A percentile compares a stretch with the other conserved stretches of the same genome.
These are phyloP conservation scores for Phoma sp. DNA, from an alignment of 2,329 filamentous ascomycete species.

Conservation along the genomic window DNA sequence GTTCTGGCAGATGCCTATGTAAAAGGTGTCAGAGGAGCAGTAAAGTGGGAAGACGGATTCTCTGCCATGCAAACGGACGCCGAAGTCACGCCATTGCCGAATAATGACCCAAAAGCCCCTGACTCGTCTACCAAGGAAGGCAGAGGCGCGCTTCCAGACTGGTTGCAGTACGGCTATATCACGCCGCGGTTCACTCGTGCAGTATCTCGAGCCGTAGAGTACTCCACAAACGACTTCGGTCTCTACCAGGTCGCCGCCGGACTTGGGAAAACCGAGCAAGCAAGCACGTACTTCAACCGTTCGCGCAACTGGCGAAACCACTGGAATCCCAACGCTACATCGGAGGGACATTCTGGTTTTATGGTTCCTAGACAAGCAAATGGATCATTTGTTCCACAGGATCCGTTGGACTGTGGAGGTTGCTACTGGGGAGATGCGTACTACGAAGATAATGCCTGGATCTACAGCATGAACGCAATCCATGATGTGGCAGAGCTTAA, in stretches of 20 bases:
- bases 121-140: conserved; percentile 72
- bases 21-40: conserved; percentile 67
- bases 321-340: conserved; percentile 66
- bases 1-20: conserved; percentile 75
- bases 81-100: conserved; percentile 66
- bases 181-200: conserved; percentile 67
- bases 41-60: conserved; percentile 64
- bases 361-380: conserved; percentile 65
- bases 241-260: conserved; percentile 70
- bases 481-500: conserved; percentile 68
- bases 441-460: conserved; percentile 68
- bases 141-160: conserved; percentile 72
- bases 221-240: conserved; percentile 72
- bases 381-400: conserved; percentile 57
- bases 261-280: conserved; percentile 59
- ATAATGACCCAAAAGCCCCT: conserved; percentile 60
- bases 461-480: conserved; percentile 72
- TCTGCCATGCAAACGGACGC: conserved; percentile 71
- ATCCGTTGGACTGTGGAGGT: conserved; percentile 63
- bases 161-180: conserved; percentile 69
- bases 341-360: conserved; percentile 69
- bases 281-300: conserved; percentile 65
- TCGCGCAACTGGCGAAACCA: conserved; percentile 75
- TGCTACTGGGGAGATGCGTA: conserved; percentile 71
- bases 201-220: conserved; percentile 70